Evolutionary conservation across 2,329 filamentous ascomycete genomes (phyloP), one percentile per base, ranked within the genome.

Genomic region (Ophiognomonia clavigignenti-juglandacearum): DNA sequence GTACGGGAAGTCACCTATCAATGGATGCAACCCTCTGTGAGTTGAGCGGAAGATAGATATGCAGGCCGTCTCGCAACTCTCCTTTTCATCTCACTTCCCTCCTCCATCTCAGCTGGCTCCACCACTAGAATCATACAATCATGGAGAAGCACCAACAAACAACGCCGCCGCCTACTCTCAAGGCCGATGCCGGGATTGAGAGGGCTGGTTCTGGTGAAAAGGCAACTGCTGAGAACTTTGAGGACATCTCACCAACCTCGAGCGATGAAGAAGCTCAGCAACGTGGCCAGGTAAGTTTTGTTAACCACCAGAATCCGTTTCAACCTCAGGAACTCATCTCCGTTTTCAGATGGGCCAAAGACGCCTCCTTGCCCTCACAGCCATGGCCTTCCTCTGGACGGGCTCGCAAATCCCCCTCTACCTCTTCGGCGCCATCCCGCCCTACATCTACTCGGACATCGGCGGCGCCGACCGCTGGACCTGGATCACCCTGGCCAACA

Each of bases 381-480:
- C 51, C 2, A 41, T 51, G 76, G 75, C 75, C 6, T 80, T 82
- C 53, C 64, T 81, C 20, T 81, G 77, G 77, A 78, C 76, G 40
- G 77, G 77, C 27, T 76, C 70, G 43, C 78, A 82, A 53, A 80
- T 82, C 35, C 78, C 78, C 1, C 65, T 81, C 10, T 73, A 72
- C 51, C 59, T 74, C 8, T 70, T 72, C 51, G 72, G 73, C 57
- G 59, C 45, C 16, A 70, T 74, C 37, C 71, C 74, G 9, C 72
- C 74, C 0, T 70, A 75, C 52, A 78, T 85, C 46, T 83, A 83
- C 59, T 61, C 63, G 11, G 75, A 80, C 22, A 74, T 85, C 48
- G 81, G 81, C 22, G 81, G 81, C 44, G 64, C 70, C 4, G 76
- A 80, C 56, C 66, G 74, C 52, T 83, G 76, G 73, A 68, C 79